Base-by-base conservation (phyloP, 1,139 yeast species). In the Blastobotrys indianensis region DNA sequence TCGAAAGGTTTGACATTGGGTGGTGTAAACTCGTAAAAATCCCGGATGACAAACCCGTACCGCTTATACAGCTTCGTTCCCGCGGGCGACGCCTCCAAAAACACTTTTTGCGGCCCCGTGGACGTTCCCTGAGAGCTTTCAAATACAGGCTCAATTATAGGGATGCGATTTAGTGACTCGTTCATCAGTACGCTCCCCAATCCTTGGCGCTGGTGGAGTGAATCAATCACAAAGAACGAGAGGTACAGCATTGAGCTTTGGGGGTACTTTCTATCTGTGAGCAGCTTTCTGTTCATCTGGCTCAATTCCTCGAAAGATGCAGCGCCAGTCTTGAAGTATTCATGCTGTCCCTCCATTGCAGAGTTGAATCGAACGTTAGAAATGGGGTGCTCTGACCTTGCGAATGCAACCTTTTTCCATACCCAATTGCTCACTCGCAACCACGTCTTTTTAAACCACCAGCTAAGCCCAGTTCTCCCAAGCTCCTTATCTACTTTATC, bases 181-280 rank as follows among this genome's bases (percentile, higher is more conserved):
- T 49, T 44, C 45, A 77, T 59, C 30, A 77, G 55, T 4, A 28
- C 28, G 2, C 60, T 39, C 1, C 81, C 82, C 3, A 69, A 42
- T 11, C 65, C 60, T n/a, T 47, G 47, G 11, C 65, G 59, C 49
- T 72, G 76, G 46, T 46, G 60, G 20, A 47, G 23, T 4, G 73
- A 65, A 45, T 47, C 28, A 3, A 76, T 35, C 7, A 30, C 37
- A 32, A 46, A 46, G 23, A 28, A 35, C 3, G 32, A 17, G 16
- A 41, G 37, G 25, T 42, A 38, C 10, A 41, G 43, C 49, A 46
- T 46, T n/a, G 29, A 10, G 3, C 32, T 15, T 12, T 30, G 13
- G 10, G 45, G 49, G 36, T 46, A 46, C 7, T 20, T 20, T 20
- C 25, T 20, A 4, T 20, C 25, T 20, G 25, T 7, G 7, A 20